Percentiles rank a stretch among this genome's conserved stretches.
These are phyloP conservation scores for Recurvomyces mirabilis DNA, from an alignment of 495 filamentous ascomycete genomes.

Conservation along the genomic window DNA sequence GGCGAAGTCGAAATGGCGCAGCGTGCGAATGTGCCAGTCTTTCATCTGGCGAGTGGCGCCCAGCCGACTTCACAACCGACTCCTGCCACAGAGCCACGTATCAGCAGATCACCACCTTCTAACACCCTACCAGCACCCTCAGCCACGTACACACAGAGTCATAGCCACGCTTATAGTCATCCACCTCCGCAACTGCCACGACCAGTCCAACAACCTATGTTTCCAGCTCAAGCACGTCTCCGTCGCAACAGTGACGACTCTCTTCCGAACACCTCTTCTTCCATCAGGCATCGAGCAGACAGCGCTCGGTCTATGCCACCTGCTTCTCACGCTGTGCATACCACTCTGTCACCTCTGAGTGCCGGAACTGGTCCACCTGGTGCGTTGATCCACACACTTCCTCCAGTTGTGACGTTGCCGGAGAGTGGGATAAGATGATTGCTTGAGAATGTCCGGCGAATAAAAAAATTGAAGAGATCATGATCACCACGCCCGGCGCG, in stretches of 20 bases:
- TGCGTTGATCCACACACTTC: slow-evolving; percentile 7
- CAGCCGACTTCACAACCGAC: neutral
- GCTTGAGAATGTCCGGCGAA: neutral
- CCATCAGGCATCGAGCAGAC: slow-evolving; percentile 10
- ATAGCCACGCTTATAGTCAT: slow-evolving; percentile 15
- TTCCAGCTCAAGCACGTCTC: slow-evolving; percentile 5
- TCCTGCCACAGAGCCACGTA: neutral
- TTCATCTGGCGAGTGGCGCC: slow-evolving; percentile 26
- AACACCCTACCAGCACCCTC: neutral
- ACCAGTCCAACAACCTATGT: slow-evolving; percentile 7
- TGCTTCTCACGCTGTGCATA: neutral
- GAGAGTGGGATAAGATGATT: slow-evolving; percentile 4
- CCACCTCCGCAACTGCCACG: slow-evolving; percentile 10
- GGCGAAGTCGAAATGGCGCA: slow-evolving; percentile 83
- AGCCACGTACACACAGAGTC: neutral
- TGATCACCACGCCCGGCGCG: too few relatives aligned
- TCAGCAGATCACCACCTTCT: slow-evolving; percentile 6
- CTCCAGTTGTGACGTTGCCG: slow-evolving; percentile 10
- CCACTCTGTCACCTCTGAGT: slow-evolving; percentile 12
- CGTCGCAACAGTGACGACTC: slow-evolving; percentile 9
- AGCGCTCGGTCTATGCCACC: slow-evolving; percentile 15
- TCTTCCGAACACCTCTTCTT: neutral
- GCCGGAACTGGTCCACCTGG: slow-evolving; percentile 4
- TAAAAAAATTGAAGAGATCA: too few relatives aligned
- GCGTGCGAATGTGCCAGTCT: slow-evolving; percentile 33